Base-by-base conservation (phyloP, 1,284 basidiomycete species). In the Flammula alnicola region DNA sequence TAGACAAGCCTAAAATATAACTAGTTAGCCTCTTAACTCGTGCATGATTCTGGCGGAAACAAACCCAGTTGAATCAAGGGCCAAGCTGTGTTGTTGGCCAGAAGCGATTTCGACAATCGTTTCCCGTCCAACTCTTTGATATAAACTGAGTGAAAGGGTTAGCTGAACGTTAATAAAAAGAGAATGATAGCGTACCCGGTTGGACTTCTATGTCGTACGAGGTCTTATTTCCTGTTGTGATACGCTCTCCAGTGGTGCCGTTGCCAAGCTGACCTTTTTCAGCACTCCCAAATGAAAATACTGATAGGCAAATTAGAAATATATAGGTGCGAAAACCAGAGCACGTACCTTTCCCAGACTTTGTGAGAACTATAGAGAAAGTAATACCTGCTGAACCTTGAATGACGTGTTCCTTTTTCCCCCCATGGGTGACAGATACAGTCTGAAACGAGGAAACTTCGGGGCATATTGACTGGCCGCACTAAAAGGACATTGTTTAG, bases 261-360 rank as follows among this genome's bases (percentile, higher is more conserved):
- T 94, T 95, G 1, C 94, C 95, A 0, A 98, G 77, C 59, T 97
- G 93, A 1, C 95, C 95, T 57, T 92, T 86, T 69, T 97, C 93
- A n/a, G 86, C 90, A 47, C 90, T 94, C 27, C 95, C 95, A 56
- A 93, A 86, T 0, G 93, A 81, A 63, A 90, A 98, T 2, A 97
- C 91, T 86, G 55, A 23, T 42, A 35, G 26, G 49, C 17, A 12
- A 19, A 8, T 41, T 49, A 44, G 51, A 45, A 29, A 35, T 19
- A 47, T 20, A 40, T 51, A 27, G 27, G 4, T n/a, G 19, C 6
- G 44, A 10, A 30, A 45, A 19, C 3, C 17, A 33, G 12, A 7
- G 3, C 30, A 56, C 68, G 33, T 58, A 86, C 88, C 81, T 77
- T 86, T 87, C 16, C 94, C 95, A 19, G 77, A 77, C 47, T 83